Evolutionary conservation across 441 rosid species (phyloP), one percentile per base, ranked within the genome.

Genomic region (Pelargonium citronellum): DNA sequence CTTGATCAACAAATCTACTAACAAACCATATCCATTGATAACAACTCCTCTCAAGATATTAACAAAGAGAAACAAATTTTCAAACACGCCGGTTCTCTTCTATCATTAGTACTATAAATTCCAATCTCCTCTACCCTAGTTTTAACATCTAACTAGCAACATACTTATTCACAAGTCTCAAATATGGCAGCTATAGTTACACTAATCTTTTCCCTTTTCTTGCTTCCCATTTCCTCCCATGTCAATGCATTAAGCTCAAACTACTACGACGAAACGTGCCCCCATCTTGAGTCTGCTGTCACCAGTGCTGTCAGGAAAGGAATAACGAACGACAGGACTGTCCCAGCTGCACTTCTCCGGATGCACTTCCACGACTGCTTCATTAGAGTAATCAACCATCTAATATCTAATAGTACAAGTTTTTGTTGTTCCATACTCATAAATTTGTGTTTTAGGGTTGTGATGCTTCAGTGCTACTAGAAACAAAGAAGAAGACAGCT

Each of bases 351-450:
- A 4, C 71, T 87, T 22, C 86, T 87, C 24, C 79, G 88, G 73
- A 86, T 87, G 92, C 88, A 84, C 27, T 84, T 86, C 68, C 89
- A 86, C 12, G 92, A 86, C 68, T 84, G 87, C 46, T 87, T 85
- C 62, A 73, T 85, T 10, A 78, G 87, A 79, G 91, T 85, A 22
- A 22, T 22, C 24, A 22, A 22, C 24, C 24, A 22, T 22, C 24
- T 22, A 22, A 81, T 41, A 7, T 24, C 67, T n/a, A 51, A 69
- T 46, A 20, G n/a, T 22, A 12, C 15, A 39, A n/a, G 37, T 13
- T 19, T 8, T 66, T 37, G 11, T 34, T 41, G 11, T 20, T 22
- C 24, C 24, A 22, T 5, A 37, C 37, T 27, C 19, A 17, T 4
- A 3, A 30, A 10, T 47, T 73, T 7, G 1, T 53, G 44, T 62